Percentiles rank a stretch among this genome's conserved stretches.
These are phyloP conservation scores for Musa acuminata DNA, from an alignment of 176 grass and related monocot genomes.

Conservation along the genomic window DNA sequence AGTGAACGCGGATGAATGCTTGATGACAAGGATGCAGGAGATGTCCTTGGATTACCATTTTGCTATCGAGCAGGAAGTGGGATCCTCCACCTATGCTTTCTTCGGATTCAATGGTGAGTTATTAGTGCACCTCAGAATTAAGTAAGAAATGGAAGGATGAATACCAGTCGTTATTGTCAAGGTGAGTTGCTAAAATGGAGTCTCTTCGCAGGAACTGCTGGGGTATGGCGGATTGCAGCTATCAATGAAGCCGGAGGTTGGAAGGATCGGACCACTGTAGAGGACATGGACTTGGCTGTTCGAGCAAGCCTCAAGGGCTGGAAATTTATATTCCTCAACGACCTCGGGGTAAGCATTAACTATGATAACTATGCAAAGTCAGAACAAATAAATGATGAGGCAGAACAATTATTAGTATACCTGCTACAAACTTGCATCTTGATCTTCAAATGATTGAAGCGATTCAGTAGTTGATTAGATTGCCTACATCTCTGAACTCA, in stretches of 20 bases:
- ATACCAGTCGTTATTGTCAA: no score
- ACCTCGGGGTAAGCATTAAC: neutral
- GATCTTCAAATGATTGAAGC: no score
- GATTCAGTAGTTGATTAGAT: neutral
- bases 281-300: constrained; percentile 6
- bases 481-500: neutral
- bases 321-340: constrained; percentile 14
- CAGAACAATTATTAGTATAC: no score
- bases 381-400: no score
- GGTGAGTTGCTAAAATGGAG: no score
- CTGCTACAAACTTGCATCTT: no score
- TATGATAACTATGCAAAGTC: neutral
- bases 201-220: constrained; percentile 3
- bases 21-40: constrained; percentile 17
- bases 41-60: constrained; percentile 15
- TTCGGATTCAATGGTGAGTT: constrained; percentile 9
- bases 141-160: no score
- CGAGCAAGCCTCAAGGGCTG: constrained; percentile 11
- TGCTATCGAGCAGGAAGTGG: constrained; percentile 2
- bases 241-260: constrained; percentile 8
- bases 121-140: neutral
- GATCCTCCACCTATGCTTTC: constrained; percentile 8
- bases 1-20: constrained; percentile 2
- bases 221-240: neutral
- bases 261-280: constrained; percentile 5